These are phyloP conservation scores for Nemania abortiva DNA, from an alignment of 2,329 filamentous ascomycete genomes.

Conservation along the genomic window DNA sequence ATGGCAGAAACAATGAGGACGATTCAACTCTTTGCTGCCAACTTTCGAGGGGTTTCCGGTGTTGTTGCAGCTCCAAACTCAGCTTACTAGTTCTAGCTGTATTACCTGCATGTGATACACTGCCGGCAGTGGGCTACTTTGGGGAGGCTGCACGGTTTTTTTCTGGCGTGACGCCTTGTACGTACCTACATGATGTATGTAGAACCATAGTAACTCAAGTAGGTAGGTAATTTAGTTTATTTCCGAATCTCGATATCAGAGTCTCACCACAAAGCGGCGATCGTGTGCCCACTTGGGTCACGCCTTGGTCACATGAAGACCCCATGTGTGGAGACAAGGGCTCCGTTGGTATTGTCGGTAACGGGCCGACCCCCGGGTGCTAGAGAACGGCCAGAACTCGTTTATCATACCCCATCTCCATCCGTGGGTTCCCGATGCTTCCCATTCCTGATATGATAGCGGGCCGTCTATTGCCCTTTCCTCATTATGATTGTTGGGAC, in stretches of 20 bases:
- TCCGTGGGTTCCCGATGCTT: background rate
- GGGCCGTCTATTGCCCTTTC: background rate
- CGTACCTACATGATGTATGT: no score
- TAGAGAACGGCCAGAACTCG: conserved; percentile 11
- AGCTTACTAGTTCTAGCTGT: conserved; percentile 10
- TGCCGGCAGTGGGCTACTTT: conserved; percentile 12
- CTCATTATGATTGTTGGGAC: background rate
- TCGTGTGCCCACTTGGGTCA: conserved; percentile 1
- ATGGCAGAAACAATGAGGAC: background rate
- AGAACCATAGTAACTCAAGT: no score
- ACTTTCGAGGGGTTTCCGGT: background rate
- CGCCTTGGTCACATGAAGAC: background rate
- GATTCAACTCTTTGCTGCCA: background rate
- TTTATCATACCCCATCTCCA: background rate
- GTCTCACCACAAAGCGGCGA: background rate
- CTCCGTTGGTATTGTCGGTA: background rate
- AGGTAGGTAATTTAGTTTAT: background rate
- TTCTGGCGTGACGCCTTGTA: background rate
- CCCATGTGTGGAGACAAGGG: conserved; percentile 9
- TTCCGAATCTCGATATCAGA: conserved; percentile 4
- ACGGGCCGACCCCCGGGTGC: conserved; percentile 1
- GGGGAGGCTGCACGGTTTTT: background rate
- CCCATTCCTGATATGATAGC: background rate
- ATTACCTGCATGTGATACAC: conserved; percentile 24
- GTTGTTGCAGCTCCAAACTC: background rate